phyloP scores from a whole-genome alignment of 257 asterid genomes.

The Solanum sejunctum region DNA sequence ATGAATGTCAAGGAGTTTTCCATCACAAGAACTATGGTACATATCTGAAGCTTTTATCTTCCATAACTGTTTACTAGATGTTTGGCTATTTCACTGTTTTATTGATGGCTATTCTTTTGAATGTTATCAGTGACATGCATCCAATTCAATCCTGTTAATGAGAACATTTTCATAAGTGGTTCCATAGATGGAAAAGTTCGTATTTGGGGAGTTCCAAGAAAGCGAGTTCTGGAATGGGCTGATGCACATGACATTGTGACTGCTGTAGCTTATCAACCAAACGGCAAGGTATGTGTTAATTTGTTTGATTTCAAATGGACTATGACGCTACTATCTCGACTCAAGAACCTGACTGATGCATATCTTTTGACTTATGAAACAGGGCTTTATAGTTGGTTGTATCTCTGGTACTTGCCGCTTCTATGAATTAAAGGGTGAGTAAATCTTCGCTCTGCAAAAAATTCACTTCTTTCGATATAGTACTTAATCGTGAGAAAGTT shows the following conservation, averaged over 20 bases:
- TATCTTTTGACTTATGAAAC: not conserved
- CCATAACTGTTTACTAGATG: not conserved
- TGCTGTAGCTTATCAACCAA: slow-evolving; percentile 69
- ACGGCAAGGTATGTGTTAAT: slow-evolving; percentile 41
- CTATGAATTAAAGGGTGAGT: slow-evolving; percentile 44
- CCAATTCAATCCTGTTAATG: slow-evolving; percentile 75
- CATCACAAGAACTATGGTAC: slow-evolving; percentile 70
- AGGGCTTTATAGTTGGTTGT: slow-evolving; percentile 71
- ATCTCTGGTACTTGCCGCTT: slow-evolving; percentile 67
- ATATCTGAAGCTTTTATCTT: not conserved
- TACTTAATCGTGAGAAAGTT: not conserved
- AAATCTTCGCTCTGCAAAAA: not conserved
- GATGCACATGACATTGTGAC: slow-evolving; percentile 41
- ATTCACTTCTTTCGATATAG: not conserved
- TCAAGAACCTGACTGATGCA: not conserved
- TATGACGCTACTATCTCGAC: not conserved
- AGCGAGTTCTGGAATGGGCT: slow-evolving; percentile 68
- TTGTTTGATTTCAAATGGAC: not conserved
- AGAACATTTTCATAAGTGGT: slow-evolving; percentile 61
- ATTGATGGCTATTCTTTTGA: not conserved
- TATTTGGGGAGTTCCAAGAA: slow-evolving; percentile 51
- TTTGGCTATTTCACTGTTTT: not conserved
- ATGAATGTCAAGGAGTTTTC: slow-evolving; percentile 47
- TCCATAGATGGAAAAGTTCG: slow-evolving; percentile 82
- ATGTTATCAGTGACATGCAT: slow-evolving; percentile 58